phyloP scores from a whole-genome alignment of 805 yeast genomes.

The Suhomyces xylopsoci region DNA sequence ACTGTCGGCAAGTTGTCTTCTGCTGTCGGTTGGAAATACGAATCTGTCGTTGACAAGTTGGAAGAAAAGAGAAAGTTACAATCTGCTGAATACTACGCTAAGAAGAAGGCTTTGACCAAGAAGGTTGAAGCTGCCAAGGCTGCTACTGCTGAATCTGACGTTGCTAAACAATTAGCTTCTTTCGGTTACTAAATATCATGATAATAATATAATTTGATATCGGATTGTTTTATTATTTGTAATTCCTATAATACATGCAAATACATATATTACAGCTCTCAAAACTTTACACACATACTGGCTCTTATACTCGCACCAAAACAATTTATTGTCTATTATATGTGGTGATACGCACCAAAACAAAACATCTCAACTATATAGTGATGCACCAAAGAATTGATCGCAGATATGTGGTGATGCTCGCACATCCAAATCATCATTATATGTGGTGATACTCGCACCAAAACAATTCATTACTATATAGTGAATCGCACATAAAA shows the following conservation, averaged over 20 bases:
- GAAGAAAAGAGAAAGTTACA: slow-evolving; percentile 99
- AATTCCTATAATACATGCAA: slow-evolving; percentile 7
- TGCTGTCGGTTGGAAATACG: slow-evolving; percentile 99
- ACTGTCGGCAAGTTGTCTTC: slow-evolving; percentile 94
- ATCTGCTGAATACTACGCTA: slow-evolving; percentile 98
- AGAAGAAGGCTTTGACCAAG: slow-evolving; percentile 95
- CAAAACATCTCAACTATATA: no score
- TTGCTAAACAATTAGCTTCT: slow-evolving; percentile 89
- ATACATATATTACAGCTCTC: slow-evolving; percentile 1
- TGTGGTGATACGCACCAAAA: no score
- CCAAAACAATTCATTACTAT: no score
- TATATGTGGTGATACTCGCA: no score
- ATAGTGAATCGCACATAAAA: no score
- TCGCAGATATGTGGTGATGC: no score
- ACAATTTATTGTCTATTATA: no score
- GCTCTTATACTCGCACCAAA: no score
- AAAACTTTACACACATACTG: no score
- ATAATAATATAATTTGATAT: slow-evolving; percentile 5
- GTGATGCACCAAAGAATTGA: no score
- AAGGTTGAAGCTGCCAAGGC: slow-evolving; percentile 85
- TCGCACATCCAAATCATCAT: no score
- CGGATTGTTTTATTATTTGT: slow-evolving; percentile 5
- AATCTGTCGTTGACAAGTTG: slow-evolving; percentile 92
- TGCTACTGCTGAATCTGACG: slow-evolving; percentile 86
- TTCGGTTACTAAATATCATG: slow-evolving; percentile 79